These are phyloP conservation scores for Ophiostoma sp. DNA, from an alignment of 2,329 filamentous ascomycete genomes.

Conservation along the genomic window DNA sequence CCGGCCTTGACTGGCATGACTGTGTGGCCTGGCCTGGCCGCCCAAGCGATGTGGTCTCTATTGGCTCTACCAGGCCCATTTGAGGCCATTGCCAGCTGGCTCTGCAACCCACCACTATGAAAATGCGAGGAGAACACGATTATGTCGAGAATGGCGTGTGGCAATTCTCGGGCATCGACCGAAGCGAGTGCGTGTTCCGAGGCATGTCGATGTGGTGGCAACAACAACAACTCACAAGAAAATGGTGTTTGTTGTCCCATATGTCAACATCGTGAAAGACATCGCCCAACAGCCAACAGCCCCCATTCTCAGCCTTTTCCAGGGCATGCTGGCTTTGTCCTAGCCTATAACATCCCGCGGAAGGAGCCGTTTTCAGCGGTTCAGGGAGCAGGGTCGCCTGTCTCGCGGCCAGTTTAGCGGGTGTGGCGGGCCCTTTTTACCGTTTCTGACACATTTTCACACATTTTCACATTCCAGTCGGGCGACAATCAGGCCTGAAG, in stretches of 20 bases:
- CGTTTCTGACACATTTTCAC: too few species aligned
- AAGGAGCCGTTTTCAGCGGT: slow-evolving; percentile 13
- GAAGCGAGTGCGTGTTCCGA: not conserved
- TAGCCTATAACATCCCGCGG: slow-evolving; percentile 4
- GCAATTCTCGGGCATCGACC: not conserved
- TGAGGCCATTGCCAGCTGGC: not conserved
- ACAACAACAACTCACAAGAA: too few species aligned
- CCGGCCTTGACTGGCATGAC: not conserved
- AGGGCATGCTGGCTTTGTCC: not conserved
- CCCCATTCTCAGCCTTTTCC: slow-evolving; percentile 3
- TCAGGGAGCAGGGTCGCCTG: not conserved
- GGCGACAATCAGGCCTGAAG: not conserved
- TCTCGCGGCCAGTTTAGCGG: not conserved
- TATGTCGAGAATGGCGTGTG: not conserved
- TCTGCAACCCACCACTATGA: not conserved
- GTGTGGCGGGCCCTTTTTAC: not conserved
- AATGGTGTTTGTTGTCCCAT: too few species aligned
- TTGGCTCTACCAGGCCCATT: not conserved
- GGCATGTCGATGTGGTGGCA: not conserved
- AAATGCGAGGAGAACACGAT: not conserved
- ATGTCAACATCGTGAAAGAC: not conserved
- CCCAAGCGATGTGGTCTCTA: not conserved
- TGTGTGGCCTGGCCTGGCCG: not conserved
- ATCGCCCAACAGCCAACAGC: not conserved
- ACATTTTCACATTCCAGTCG: slow-evolving; percentile 13